These are phyloP conservation scores for Extremus antarcticus DNA, from an alignment of 495 filamentous ascomycete genomes.

Conservation along the genomic window DNA sequence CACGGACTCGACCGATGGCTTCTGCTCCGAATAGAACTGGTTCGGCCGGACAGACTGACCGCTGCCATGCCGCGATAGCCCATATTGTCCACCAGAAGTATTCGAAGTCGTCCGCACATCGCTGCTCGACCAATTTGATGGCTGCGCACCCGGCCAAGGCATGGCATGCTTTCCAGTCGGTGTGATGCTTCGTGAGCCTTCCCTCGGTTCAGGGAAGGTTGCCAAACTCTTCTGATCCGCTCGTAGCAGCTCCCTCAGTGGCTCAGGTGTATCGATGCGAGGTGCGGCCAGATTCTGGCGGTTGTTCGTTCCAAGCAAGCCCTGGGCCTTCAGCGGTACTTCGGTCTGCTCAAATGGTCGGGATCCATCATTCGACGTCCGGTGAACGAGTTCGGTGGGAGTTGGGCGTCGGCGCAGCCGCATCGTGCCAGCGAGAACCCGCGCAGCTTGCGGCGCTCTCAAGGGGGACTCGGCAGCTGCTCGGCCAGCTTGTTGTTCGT, in stretches of 20 bases:
- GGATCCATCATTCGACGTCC: neutral
- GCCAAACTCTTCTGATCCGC: neutral
- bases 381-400: neutral
- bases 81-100: neutral
- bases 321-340: conserved; percentile 4
- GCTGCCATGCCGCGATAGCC: neutral
- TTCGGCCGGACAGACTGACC: neutral
- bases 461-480: neutral
- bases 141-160: neutral
- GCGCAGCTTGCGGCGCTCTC: neutral
- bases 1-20: conserved; percentile 10
- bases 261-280: neutral
- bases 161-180: neutral
- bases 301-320: conserved; percentile 4
- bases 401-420: neutral
- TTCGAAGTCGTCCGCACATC: neutral
- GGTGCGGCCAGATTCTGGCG: neutral
- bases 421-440: neutral
- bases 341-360: neutral
- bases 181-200: neutral
- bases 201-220: neutral
- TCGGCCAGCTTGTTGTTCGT: neutral
- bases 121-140: neutral
- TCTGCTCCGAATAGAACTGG: neutral
- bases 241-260: neutral